Conservation (phyloP, 1,139 yeast species). For the Suhomyces choctaworum region DNA sequence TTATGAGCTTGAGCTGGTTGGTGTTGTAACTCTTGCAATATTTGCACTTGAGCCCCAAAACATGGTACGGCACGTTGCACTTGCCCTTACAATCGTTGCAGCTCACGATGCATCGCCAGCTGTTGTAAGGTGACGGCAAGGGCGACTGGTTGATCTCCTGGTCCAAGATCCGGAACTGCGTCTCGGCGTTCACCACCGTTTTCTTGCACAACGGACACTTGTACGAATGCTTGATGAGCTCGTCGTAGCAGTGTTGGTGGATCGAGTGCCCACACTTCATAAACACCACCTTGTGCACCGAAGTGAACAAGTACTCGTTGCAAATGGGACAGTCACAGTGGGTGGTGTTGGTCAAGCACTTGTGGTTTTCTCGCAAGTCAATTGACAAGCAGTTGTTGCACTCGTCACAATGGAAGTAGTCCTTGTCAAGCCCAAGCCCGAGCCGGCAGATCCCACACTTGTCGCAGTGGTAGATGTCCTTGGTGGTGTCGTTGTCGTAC, state of each 20-base stretch:
- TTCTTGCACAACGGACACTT: conserved; percentile 90
- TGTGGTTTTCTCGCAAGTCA: conserved; percentile 73
- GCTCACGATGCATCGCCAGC: conserved; percentile 74
- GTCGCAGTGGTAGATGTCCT: conserved; percentile 87
- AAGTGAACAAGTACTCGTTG: conserved; percentile 85
- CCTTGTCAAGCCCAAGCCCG: conserved; percentile 84
- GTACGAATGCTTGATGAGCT: conserved; percentile 75
- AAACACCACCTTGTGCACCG: conserved; percentile 82
- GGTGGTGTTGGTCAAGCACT: conserved; percentile 82
- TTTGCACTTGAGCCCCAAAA: conserved; percentile 82
- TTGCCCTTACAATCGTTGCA: conserved; percentile 92
- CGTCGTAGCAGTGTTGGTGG: conserved; percentile 81
- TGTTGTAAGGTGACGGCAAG: conserved; percentile 74
- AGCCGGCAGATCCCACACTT: conserved; percentile 91
- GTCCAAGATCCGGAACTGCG: conserved; percentile 82
- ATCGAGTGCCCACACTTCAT: conserved; percentile 96
- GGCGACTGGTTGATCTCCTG: conserved; percentile 76
- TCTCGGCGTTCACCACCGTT: conserved; percentile 82
- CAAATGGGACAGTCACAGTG: conserved; percentile 94
- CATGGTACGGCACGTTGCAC: conserved; percentile 74
- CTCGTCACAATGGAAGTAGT: conserved; percentile 86
- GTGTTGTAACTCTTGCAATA: conserved; percentile 89
- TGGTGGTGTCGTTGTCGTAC: conserved; percentile 78
- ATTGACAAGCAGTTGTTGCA: conserved; percentile 89
- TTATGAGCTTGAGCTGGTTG: conserved; percentile 63